These are phyloP conservation scores for Agastache rugosa DNA, from an alignment of 257 asterid genomes.

Conservation along the genomic window DNA sequence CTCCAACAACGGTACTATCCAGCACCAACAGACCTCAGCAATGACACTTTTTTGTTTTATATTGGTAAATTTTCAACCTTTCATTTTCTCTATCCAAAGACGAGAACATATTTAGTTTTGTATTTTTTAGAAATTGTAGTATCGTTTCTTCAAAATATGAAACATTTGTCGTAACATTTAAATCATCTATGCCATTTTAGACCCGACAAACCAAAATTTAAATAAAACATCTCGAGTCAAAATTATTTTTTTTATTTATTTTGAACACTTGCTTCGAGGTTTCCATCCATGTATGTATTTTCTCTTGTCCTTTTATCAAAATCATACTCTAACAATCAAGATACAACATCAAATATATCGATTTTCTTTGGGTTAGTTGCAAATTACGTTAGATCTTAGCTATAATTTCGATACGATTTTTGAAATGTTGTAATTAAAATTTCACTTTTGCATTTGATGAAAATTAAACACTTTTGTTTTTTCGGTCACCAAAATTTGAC, in stretches of 20 bases:
- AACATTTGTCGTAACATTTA: neutral
- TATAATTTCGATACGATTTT: too few species aligned
- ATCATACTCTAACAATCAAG: neutral
- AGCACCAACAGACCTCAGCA: neutral
- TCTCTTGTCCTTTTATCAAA: neutral
- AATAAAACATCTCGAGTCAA: neutral
- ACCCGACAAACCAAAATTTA: neutral
- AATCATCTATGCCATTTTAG: neutral
- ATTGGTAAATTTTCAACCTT: neutral
- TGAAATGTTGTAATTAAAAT: too few species aligned
- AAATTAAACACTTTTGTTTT: too few species aligned
- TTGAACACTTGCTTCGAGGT: neutral
- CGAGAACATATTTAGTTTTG: neutral
- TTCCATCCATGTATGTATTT: neutral
- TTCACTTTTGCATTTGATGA: too few species aligned
- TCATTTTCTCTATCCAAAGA: neutral
- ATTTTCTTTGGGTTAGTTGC: neutral
- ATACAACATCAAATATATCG: neutral
- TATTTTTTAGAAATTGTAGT: neutral
- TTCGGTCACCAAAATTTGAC: too few species aligned
- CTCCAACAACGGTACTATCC: conserved; percentile 11
- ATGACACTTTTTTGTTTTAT: conserved; percentile 10
- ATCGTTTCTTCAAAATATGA: neutral
- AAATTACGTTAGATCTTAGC: too few species aligned
- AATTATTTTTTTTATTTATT: neutral